Conservation (phyloP, 1,284 basidiomycete genomes). For the Fomitopsis pinicola region DNA sequence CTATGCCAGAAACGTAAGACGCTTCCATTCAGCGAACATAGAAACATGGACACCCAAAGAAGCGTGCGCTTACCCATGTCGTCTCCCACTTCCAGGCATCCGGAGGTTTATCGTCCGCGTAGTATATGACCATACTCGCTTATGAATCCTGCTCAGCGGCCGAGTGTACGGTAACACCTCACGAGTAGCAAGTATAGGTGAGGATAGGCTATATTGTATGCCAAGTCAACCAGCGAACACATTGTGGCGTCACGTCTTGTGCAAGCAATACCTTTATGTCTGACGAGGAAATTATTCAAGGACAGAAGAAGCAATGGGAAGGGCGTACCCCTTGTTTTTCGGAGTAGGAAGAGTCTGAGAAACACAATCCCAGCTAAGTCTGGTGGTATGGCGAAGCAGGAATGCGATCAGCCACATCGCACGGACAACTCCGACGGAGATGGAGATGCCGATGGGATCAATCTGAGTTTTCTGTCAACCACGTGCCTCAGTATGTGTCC, state of each 20-base stretch:
- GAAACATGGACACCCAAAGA: conserved; percentile 1
- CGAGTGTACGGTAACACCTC: too few relatives aligned
- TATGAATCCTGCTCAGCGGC: background rate
- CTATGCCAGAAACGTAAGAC: background rate
- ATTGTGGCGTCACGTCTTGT: background rate
- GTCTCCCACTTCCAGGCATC: background rate
- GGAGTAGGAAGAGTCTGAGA: too few relatives aligned
- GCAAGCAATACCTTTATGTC: background rate
- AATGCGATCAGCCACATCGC: background rate
- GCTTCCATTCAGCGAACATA: background rate
- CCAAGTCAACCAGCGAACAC: background rate
- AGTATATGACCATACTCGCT: background rate
- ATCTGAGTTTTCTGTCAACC: background rate
- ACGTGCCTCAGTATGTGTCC: background rate
- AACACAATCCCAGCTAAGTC: background rate
- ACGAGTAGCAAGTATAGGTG: background rate
- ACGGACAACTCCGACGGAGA: background rate
- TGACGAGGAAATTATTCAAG: too few relatives aligned
- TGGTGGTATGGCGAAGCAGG: background rate
- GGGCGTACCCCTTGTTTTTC: too few relatives aligned
- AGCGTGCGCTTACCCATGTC: conserved; percentile 4
- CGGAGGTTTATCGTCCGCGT: conserved; percentile 1
- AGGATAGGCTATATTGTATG: background rate
- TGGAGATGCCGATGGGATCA: background rate
- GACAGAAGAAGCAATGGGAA: too few relatives aligned